Conservation (phyloP, 805 yeast species). For the Millerozyma miso region DNA sequence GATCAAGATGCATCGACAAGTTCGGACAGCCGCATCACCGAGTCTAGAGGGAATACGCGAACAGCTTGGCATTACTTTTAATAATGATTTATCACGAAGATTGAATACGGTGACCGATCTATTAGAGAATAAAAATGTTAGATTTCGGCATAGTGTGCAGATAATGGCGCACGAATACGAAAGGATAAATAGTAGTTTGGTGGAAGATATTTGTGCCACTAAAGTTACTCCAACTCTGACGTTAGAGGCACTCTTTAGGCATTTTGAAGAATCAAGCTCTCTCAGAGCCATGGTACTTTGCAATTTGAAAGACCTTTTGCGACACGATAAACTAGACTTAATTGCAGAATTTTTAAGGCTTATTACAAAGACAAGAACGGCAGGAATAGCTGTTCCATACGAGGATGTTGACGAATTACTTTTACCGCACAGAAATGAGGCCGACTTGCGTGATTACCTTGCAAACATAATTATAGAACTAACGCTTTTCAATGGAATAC, state of each 20-base stretch:
- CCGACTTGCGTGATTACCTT: background rate
- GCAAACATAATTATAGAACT: slow-evolving; percentile 14
- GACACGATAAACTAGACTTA: slow-evolving; percentile 6
- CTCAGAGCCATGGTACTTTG: slow-evolving; percentile 15
- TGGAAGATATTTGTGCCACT: slow-evolving; percentile 16
- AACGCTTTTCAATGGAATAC: slow-evolving; percentile 18
- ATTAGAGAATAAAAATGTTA: slow-evolving; percentile 4
- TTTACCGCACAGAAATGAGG: background rate
- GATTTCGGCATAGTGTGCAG: slow-evolving; percentile 10
- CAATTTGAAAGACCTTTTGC: slow-evolving; percentile 12
- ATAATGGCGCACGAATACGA: slow-evolving; percentile 15
- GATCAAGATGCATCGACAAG: background rate
- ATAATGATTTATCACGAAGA: background rate
- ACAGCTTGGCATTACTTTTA: background rate
- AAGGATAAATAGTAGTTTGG: slow-evolving; percentile 6
- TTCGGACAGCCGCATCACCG: background rate
- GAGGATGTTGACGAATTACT: background rate
- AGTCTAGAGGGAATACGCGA: too few species aligned
- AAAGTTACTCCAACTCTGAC: background rate
- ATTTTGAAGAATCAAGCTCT: slow-evolving; percentile 10
- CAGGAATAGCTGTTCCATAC: background rate
- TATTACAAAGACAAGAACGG: slow-evolving; percentile 1
- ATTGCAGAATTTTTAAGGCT: slow-evolving; percentile 6
- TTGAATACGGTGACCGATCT: slow-evolving; percentile 13
- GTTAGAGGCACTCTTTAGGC: background rate